Base-by-base conservation (phyloP, 768 basidiomycete genomes). In the Phylloporus sp. region DNA sequence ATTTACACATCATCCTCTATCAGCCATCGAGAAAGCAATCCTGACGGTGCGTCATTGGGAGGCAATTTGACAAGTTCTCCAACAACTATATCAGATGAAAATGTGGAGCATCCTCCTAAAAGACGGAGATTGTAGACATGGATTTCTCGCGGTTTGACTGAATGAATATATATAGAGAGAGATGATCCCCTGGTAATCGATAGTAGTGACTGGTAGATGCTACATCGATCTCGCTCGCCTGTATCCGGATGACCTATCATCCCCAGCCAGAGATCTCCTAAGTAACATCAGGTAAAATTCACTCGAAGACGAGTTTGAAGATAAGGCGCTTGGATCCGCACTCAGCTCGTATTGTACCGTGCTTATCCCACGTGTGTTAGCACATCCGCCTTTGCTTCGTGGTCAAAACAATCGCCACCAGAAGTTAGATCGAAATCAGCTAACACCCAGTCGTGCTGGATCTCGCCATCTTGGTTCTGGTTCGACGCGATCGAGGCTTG, bases 401-500 rank as follows among this genome's bases (percentile, higher is more conserved):
- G 29, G 26, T 44, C 24, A 7, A 5, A 6, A 38, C 10, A 22
- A 52, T 43, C 47, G 69, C 89, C 65, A 60, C 95, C 95, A 91
- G 64, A 94, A 97, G 64, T 95, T 95, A 41, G 91, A 94, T 73
- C 97, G 68, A 97, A 99, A 69, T 99, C 97, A 6, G 95, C 84
- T 70, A 98, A 98, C 0, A 86, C 81, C 92, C 95, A 98, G 68
- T 98, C 95, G 64, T 98, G 90, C 97, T 95, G 98, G 34, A 97
- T 78, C 70, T 94, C 92, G 26, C 83, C 89, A 61, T 90, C 87
- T 55, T 82, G n/a, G n/a, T n/a, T n/a, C n/a, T n/a, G n/a, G n/a
- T n/a, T n/a, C n/a, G n/a, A n/a, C n/a, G n/a, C n/a, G n/a, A n/a
- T n/a, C n/a, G n/a, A n/a, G n/a, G n/a, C n/a, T n/a, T n/a, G n/a